phyloP scores from a whole-genome alignment of 108 stramenopile species.

The Conticribra guillardii region DNA sequence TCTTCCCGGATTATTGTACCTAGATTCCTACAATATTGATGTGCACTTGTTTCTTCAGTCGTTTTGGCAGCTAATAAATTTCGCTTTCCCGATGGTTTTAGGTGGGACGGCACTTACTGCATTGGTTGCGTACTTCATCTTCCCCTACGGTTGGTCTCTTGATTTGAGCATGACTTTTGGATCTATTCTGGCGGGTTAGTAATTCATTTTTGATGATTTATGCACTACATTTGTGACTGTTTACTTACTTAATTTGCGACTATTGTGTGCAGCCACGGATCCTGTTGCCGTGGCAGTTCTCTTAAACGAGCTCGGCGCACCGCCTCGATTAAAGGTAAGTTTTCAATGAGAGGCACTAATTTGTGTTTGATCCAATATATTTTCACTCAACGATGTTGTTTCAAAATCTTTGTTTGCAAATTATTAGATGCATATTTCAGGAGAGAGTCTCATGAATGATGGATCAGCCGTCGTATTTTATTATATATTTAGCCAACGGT shows the following conservation, averaged over 20 bases:
- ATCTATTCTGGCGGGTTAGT: constrained; percentile 74
- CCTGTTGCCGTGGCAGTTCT: constrained; percentile 91
- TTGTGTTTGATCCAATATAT: too few relatives aligned
- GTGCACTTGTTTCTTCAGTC: constrained; percentile 24
- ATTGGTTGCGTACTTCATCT: constrained; percentile 58
- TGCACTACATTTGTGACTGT: too few relatives aligned
- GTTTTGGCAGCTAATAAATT: constrained; percentile 33
- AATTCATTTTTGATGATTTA: too few relatives aligned
- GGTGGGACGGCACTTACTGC: constrained; percentile 73
- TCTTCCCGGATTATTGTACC: constrained; percentile 40
- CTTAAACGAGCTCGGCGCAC: constrained; percentile 70
- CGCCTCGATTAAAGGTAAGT: constrained; percentile 68
- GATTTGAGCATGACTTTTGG: constrained; percentile 82
- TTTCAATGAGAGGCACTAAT: too few relatives aligned
- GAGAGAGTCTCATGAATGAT: too few relatives aligned
- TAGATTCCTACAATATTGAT: constrained; percentile 29
- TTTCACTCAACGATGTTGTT: too few relatives aligned
- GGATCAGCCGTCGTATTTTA: too few relatives aligned
- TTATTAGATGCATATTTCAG: too few relatives aligned
- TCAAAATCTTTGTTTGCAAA: too few relatives aligned
- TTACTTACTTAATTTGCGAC: too few relatives aligned
- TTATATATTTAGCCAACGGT: too few relatives aligned
- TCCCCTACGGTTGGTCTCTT: constrained; percentile 73
- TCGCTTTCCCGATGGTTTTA: constrained; percentile 89
- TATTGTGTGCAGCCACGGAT: too few relatives aligned